phyloP scores from a whole-genome alignment of 139 green algal species.

The Microglena sp. region DNA sequence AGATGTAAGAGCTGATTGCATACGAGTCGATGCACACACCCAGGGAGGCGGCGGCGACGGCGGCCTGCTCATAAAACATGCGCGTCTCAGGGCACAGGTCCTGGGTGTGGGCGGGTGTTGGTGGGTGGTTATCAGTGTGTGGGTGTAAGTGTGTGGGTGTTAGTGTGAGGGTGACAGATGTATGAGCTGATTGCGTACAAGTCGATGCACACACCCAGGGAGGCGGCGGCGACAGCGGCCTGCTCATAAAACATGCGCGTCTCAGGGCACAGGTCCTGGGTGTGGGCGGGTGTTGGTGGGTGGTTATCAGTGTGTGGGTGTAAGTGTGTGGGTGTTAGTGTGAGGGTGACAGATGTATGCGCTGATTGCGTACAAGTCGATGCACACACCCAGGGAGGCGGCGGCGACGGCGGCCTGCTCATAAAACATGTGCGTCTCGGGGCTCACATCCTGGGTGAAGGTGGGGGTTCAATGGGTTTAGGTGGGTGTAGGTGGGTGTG shows the following conservation, averaged over 20 bases:
- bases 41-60: conserved; percentile 55
- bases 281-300: too few species aligned
- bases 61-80: conserved; percentile 65
- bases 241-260: conserved; percentile 56
- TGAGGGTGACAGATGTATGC: too few species aligned
- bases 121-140: too few species aligned
- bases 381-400: conserved; percentile 57
- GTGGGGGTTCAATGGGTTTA: too few species aligned
- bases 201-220: conserved; percentile 68
- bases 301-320: too few species aligned
- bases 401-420: conserved; percentile 56
- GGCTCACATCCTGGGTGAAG: too few species aligned
- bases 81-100: neutral
- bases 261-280: neutral
- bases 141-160: too few species aligned
- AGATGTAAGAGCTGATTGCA: conserved; percentile 37
- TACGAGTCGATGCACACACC: conserved; percentile 76
- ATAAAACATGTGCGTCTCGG: conserved; percentile 44
- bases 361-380: conserved; percentile 70
- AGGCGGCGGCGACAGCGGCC: conserved; percentile 55
- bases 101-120: too few species aligned
- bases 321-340: too few species aligned
- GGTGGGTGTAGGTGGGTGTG: too few species aligned
- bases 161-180: too few species aligned
- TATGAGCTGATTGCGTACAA: conserved; percentile 57